Percentiles rank a stretch among this genome's conserved stretches.
phyloP scores from a whole-genome alignment of 176 grass and related monocot species.

The Oropetium thomaeum region DNA sequence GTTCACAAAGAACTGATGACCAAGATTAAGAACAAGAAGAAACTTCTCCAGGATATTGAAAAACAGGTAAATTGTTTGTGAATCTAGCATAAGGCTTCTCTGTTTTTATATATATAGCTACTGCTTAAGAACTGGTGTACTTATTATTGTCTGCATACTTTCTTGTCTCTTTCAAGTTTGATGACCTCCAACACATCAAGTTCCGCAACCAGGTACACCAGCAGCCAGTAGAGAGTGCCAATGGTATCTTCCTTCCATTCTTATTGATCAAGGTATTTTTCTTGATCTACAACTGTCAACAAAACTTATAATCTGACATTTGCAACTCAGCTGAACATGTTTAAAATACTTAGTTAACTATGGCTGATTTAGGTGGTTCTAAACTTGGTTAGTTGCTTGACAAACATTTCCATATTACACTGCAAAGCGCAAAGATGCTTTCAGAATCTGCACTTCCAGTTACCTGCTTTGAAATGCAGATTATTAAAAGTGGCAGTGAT shows the following conservation, averaged over 20 bases:
- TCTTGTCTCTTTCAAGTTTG: slow-evolving; percentile 69
- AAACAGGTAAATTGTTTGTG: slow-evolving; percentile 66
- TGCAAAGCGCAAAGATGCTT: not conserved
- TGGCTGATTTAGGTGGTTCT: not conserved
- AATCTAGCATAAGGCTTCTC: slow-evolving; percentile 3
- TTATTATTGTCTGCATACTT: slow-evolving; percentile 19
- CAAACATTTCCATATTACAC: not conserved
- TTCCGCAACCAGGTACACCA: slow-evolving; percentile 62
- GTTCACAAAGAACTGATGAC: slow-evolving; percentile 44
- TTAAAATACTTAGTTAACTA: not conserved
- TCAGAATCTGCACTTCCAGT: not conserved
- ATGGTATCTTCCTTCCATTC: slow-evolving; percentile 79
- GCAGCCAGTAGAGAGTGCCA: slow-evolving; percentile 47
- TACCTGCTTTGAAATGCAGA: slow-evolving; percentile 6
- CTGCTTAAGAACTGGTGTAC: slow-evolving; percentile 16
- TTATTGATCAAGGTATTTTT: slow-evolving; percentile 85
- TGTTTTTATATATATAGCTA: slow-evolving; percentile 32
- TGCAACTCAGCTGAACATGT: slow-evolving; percentile 6
- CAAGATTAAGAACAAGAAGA: slow-evolving; percentile 73
- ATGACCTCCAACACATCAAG: slow-evolving; percentile 77
- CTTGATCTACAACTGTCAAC: not conserved
- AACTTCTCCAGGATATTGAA: slow-evolving; percentile 76
- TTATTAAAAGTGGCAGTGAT: not conserved
- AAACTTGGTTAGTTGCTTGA: slow-evolving; percentile 11
- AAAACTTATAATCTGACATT: not conserved